Conservation (phyloP, 2,329 filamentous ascomycete species). For the Microsporum ferrugineum region DNA sequence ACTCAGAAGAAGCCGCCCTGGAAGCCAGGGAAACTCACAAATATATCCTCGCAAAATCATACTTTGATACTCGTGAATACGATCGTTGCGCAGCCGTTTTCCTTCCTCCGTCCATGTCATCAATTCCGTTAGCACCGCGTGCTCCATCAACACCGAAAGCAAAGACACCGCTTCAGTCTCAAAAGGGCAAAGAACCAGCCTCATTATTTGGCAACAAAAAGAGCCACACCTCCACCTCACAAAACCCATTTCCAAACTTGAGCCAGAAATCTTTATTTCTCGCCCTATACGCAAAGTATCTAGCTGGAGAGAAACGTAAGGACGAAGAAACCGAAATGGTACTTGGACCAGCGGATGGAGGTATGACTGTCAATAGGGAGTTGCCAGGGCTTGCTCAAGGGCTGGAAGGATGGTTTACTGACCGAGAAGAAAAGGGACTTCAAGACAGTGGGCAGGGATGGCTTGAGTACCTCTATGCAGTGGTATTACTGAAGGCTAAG, state of each 20-base stretch:
- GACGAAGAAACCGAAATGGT: constrained; percentile 97
- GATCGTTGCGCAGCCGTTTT: constrained; percentile 88
- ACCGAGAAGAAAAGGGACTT: constrained; percentile 50
- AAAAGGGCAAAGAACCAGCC: constrained; percentile 53
- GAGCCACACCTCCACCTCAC: constrained; percentile 19
- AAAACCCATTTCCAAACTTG: constrained; percentile 41
- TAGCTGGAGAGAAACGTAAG: constrained; percentile 89
- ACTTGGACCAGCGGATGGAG: constrained; percentile 80
- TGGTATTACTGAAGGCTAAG: constrained; percentile 80
- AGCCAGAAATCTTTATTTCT: constrained; percentile 91
- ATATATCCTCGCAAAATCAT: constrained; percentile 82
- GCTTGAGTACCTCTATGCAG: constrained; percentile 73
- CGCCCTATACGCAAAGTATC: constrained; percentile 80
- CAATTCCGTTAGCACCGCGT: constrained; percentile 47
- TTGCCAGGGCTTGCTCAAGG: constrained; percentile 62
- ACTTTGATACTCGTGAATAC: constrained; percentile 91
- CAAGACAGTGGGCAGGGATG: constrained; percentile 67
- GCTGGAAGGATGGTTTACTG: constrained; percentile 68
- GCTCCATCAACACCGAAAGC: constrained; percentile 19
- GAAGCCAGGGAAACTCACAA: constrained; percentile 70
- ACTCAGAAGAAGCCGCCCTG: constrained; percentile 60
- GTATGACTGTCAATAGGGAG: constrained; percentile 75
- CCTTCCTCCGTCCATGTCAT: constrained; percentile 66
- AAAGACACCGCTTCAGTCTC: constrained; percentile 20
- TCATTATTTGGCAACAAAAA: constrained; percentile 28